These are phyloP conservation scores for Podila horticola DNA, from an alignment of 192 early-diverging fungal genomes.

Conservation along the genomic window DNA sequence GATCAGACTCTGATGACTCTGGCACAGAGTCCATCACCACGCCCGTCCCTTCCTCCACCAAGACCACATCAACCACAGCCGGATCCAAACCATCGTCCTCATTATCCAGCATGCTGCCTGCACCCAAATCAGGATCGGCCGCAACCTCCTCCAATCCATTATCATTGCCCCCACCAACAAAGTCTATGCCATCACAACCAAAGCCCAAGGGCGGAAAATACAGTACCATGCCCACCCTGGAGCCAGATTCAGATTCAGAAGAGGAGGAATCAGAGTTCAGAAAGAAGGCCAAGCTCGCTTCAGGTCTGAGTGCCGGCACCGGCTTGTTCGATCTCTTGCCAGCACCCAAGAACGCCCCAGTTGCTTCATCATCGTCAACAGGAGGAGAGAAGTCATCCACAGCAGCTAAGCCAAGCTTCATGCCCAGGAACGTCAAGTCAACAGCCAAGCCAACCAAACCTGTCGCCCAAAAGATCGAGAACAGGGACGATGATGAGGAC, in stretches of 20 bases:
- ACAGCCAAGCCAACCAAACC: constrained; percentile 1
- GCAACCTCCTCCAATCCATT: not conserved
- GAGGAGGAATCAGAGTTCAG: constrained; percentile 46
- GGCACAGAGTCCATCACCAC: constrained; percentile 16
- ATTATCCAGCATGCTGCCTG: constrained; percentile 21
- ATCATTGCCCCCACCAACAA: not conserved
- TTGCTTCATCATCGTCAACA: not conserved
- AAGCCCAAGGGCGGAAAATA: constrained; percentile 37
- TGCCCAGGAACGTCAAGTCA: constrained; percentile 40
- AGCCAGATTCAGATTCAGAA: constrained; percentile 36
- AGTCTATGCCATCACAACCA: not conserved
- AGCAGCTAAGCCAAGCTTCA: constrained; percentile 27
- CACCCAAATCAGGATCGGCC: constrained; percentile 16
- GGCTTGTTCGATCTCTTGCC: constrained; percentile 46
- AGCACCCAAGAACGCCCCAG: constrained; percentile 23
- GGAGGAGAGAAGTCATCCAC: constrained; percentile 2
- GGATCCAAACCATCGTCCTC: constrained; percentile 1
- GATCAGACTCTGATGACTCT: constrained; percentile 45
- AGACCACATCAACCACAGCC: not conserved
- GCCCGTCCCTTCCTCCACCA: not conserved
- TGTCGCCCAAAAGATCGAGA: not conserved
- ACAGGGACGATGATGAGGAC: constrained; percentile 24
- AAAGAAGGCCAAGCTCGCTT: constrained; percentile 41
- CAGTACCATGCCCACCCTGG: constrained; percentile 31
- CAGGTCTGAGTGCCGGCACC: constrained; percentile 5